Evolutionary conservation across 2,329 filamentous ascomycete genomes (phyloP).

Genomic region (Neophaeococcomyces aloes): DNA sequence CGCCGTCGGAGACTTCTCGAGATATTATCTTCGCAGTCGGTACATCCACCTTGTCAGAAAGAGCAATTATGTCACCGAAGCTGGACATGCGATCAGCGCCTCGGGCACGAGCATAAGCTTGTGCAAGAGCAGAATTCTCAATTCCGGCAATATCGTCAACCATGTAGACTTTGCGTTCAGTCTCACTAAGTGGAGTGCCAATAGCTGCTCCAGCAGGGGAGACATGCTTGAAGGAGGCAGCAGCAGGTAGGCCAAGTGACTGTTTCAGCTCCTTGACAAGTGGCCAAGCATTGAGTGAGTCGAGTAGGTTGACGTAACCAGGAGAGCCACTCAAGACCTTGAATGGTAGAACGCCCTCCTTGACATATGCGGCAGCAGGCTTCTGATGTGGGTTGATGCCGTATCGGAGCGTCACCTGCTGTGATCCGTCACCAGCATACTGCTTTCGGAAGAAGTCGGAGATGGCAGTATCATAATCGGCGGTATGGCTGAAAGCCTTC

Average conservation of each 20-base stretch:
- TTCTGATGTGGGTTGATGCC: conserved; percentile 98
- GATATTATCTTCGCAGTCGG: conserved; percentile 96
- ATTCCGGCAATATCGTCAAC: conserved; percentile 89
- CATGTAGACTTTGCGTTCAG: conserved; percentile 96
- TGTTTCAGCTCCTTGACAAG: conserved; percentile 91
- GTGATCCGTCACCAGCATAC: conserved; percentile 74
- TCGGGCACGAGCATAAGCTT: conserved; percentile 89
- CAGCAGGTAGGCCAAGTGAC: conserved; percentile 76
- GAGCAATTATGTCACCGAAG: conserved; percentile 91
- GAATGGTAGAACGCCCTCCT: conserved; percentile 71
- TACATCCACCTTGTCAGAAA: conserved; percentile 82
- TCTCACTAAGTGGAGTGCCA: conserved; percentile 71
- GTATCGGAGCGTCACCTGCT: conserved; percentile 80
- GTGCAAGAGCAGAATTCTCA: conserved; percentile 73
- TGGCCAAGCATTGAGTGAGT: conserved; percentile 93
- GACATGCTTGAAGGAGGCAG: conserved; percentile 98
- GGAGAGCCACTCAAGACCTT: conserved; percentile 82
- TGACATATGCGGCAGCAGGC: conserved; percentile 75
- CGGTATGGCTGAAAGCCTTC: conserved; percentile 97
- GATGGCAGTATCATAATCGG: conserved; percentile 91
- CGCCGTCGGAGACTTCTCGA: conserved; percentile 92
- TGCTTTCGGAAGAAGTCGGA: conserved; percentile 96
- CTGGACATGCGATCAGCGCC: conserved; percentile 98
- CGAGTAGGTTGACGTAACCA: conserved; percentile 94
- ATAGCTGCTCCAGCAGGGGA: conserved; percentile 94